Percentiles rank a stretch among this genome's conserved stretches.
Evolutionary conservation across 2,329 filamentous ascomycete species (phyloP).

Genomic region (Aspergillus ustus): DNA sequence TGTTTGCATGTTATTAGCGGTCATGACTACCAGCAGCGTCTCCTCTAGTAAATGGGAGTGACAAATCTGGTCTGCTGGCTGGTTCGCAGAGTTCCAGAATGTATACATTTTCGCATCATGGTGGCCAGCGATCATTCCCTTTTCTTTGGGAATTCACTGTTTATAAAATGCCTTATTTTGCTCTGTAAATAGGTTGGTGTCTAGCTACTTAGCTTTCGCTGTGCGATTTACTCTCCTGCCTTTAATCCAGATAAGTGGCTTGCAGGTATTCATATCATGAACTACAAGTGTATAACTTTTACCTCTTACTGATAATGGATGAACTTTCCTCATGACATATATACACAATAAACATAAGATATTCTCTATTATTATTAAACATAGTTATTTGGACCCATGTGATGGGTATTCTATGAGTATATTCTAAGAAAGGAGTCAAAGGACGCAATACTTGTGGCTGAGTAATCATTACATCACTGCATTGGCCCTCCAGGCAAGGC

Average conservation of each 20-base stretch:
- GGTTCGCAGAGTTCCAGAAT: conserved; percentile 13
- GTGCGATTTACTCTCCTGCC: too few species aligned
- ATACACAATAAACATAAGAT: too few species aligned
- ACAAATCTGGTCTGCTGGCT: conserved; percentile 15
- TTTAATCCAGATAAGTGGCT: too few species aligned
- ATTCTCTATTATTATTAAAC: too few species aligned
- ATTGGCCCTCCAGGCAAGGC: background rate
- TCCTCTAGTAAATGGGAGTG: conserved; percentile 3
- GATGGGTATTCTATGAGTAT: background rate
- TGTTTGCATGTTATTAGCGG: conserved; percentile 1
- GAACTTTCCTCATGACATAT: too few species aligned
- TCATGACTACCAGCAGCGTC: conserved; percentile 1
- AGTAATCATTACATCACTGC: conserved; percentile 17
- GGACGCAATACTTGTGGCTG: conserved; percentile 4
- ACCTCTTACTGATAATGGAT: too few species aligned
- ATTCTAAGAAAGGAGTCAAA: background rate
- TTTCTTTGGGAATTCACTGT: background rate
- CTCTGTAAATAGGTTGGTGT: background rate
- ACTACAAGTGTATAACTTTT: too few species aligned
- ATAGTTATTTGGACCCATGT: too few species aligned
- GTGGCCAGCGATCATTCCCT: conserved; percentile 16
- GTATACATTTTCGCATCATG: conserved; percentile 15
- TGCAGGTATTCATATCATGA: too few species aligned
- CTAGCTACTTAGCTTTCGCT: background rate
- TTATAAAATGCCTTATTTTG: background rate